These are phyloP conservation scores for Umbellularia californica DNA, from an alignment of 164 flowering plant species.

Conservation along the genomic window DNA sequence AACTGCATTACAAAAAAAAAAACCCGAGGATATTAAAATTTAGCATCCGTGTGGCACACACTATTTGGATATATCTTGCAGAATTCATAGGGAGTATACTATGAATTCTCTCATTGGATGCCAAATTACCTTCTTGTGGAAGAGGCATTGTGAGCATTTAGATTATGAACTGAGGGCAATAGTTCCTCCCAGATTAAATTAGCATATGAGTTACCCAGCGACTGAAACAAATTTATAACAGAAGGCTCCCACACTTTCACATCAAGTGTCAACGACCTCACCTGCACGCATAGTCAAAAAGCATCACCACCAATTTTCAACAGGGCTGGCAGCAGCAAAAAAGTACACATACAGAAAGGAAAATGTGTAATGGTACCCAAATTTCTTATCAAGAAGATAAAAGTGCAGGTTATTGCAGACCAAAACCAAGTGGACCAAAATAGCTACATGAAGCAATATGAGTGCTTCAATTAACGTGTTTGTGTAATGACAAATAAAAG, in stretches of 20 bases:
- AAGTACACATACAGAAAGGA: not conserved
- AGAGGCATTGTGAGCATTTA: conserved; percentile 37
- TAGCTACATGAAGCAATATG: not conserved
- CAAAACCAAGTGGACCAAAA: not conserved
- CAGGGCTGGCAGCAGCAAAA: not conserved
- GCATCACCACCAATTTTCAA: not conserved
- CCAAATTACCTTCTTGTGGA: conserved; percentile 37
- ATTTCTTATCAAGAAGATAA: too few species aligned
- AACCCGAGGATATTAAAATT: not conserved
- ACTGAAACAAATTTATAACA: conserved; percentile 67
- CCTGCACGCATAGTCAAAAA: conserved; percentile 35
- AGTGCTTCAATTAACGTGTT: not conserved
- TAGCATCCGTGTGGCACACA: not conserved
- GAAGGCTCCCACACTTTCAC: conserved; percentile 96
- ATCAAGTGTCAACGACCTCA: conserved; percentile 87
- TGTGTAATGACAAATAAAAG: not conserved
- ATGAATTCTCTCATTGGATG: not conserved
- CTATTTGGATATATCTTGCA: not conserved
- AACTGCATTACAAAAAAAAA: conserved; percentile 33
- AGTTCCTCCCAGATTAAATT: conserved; percentile 88
- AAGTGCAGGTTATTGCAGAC: not conserved
- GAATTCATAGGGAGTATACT: not conserved
- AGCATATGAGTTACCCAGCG: conserved; percentile 76
- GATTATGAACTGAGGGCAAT: conserved; percentile 35
- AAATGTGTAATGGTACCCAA: not conserved